Conservation (phyloP, 2,329 filamentous ascomycete species). For the Fusarium sp. region DNA sequence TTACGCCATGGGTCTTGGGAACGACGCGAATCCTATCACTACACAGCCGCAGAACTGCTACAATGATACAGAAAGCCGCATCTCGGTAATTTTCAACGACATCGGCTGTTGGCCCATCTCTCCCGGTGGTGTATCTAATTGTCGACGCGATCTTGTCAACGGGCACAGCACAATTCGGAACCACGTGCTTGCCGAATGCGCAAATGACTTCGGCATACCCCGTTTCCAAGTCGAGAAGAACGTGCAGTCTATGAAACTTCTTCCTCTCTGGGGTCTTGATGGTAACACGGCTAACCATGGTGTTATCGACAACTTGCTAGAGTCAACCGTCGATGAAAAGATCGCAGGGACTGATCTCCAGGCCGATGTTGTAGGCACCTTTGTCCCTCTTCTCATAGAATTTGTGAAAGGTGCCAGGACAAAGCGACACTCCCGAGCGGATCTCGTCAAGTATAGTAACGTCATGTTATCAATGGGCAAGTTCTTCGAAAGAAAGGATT, state of each 20-base stretch:
- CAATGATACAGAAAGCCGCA: constrained; percentile 28
- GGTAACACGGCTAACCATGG: constrained; percentile 39
- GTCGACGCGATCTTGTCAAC: constrained; percentile 40
- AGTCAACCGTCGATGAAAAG: constrained; percentile 39
- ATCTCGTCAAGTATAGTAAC: constrained; percentile 40
- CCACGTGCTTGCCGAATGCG: constrained; percentile 39
- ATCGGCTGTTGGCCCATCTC: constrained; percentile 41
- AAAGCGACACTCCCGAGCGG: constrained; percentile 19
- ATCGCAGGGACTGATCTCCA: constrained; percentile 29
- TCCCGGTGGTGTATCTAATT: constrained; percentile 40
- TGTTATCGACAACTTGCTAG: constrained; percentile 33
- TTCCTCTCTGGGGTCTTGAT: constrained; percentile 41
- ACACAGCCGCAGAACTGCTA: constrained; percentile 36
- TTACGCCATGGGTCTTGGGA: constrained; percentile 40
- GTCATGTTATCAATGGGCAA: constrained; percentile 36
- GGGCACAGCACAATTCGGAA: constrained; percentile 40
- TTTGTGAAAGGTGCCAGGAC: constrained; percentile 40
- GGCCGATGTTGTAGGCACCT: constrained; percentile 17
- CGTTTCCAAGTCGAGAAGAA: constrained; percentile 42
- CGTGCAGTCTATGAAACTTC: constrained; percentile 37
- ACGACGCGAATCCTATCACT: constrained; percentile 37
- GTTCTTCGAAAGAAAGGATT: constrained; percentile 41
- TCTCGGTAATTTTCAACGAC: constrained; percentile 39
- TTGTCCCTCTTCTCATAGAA: constrained; percentile 35
- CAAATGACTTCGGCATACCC: constrained; percentile 40